phyloP scores from a whole-genome alignment of 495 filamentous ascomycete genomes.

The Lichina pygmaea region DNA sequence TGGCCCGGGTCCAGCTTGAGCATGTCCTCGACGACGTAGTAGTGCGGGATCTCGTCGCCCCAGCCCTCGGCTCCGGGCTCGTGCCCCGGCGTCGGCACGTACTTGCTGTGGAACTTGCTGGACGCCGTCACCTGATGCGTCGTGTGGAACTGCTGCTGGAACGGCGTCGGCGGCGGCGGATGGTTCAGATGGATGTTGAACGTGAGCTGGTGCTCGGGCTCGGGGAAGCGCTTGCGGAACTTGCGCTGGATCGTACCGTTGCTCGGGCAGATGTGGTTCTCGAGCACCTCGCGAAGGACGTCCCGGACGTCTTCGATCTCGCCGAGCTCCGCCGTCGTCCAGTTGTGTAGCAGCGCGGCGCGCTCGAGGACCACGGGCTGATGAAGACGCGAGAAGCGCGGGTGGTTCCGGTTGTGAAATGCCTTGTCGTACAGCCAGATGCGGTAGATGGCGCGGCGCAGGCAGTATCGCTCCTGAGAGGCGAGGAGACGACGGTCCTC shows the following conservation, averaged over 20 bases:
- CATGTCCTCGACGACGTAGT: conserved; percentile 40
- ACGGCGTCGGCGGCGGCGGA: conserved; percentile 8
- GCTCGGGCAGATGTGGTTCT: conserved; percentile 29
- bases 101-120: conserved; percentile 6
- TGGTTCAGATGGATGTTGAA: conserved; percentile 28
- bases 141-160: conserved; percentile 5
- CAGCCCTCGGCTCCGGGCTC: conserved; percentile 24
- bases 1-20: conserved; percentile 33
- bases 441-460: conserved; percentile 41
- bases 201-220: conserved; percentile 16
- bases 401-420: conserved; percentile 22
- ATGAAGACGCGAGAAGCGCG: conserved; percentile 19
- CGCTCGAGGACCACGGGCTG: conserved; percentile 19
- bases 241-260: conserved; percentile 30
- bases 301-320: conserved; percentile 25
- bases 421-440: conserved; percentile 38
- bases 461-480: conserved; percentile 22
- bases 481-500: conserved; percentile 34
- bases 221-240: conserved; percentile 25
- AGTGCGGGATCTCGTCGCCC: conserved; percentile 35
- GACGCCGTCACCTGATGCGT: conserved; percentile 4
- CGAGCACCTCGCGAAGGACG: conserved; percentile 23
- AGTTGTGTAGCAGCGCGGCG: conserved; percentile 28
- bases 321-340: conserved; percentile 22
- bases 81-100: conserved; percentile 8